Percentiles rank a stretch among this genome's conserved stretches.
These are phyloP conservation scores for Conticribra weissflogii DNA, from an alignment of 108 stramenopile genomes.

Conservation along the genomic window DNA sequence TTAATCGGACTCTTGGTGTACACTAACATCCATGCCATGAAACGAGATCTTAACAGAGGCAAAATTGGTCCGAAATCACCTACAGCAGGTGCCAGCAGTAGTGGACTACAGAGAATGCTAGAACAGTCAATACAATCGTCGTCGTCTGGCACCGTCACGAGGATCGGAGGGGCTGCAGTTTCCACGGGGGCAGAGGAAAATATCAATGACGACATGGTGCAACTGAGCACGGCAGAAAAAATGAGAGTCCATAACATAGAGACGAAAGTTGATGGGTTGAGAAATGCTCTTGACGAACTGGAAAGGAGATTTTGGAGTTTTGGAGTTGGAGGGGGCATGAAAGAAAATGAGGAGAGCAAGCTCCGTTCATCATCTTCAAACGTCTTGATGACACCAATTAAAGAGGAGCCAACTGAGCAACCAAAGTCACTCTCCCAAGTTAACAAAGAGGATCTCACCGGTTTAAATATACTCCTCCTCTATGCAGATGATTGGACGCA, in stretches of 20 bases:
- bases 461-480: slow-evolving; percentile 42
- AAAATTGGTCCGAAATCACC: background rate
- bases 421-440: background rate
- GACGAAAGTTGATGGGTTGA: slow-evolving; percentile 3
- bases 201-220: background rate
- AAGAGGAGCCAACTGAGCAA: background rate
- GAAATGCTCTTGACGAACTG: slow-evolving; percentile 1
- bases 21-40: slow-evolving; percentile 22
- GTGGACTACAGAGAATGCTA: slow-evolving; percentile 15
- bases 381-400: background rate
- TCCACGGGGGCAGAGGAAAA: background rate
- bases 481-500: slow-evolving; percentile 57
- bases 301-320: background rate
- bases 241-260: slow-evolving; percentile 4
- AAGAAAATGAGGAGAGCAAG: background rate
- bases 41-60: background rate
- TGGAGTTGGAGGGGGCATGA: background rate
- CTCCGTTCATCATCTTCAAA: background rate
- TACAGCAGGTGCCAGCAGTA: background rate
- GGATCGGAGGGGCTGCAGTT: too few relatives aligned
- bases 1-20: slow-evolving; percentile 7
- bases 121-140: slow-evolving; percentile 12
- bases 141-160: background rate
- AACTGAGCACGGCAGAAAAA: background rate
- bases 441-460: slow-evolving; percentile 13